Conservation (phyloP, 2,329 filamentous ascomycete species). For the Monosporascus cannonballus region DNA sequence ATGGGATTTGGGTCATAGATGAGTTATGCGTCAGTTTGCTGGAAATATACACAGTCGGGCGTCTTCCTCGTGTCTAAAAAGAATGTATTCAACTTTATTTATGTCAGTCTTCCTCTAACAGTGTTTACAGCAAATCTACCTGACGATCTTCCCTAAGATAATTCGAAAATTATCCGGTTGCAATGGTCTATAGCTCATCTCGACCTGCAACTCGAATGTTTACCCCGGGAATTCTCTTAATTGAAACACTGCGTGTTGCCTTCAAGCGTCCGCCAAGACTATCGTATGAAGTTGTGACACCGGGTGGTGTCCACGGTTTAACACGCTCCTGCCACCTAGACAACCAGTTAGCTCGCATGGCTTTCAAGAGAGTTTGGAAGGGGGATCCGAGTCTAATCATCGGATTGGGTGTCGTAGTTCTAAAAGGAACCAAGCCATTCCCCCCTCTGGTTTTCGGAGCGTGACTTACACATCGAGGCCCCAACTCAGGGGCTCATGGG, state of each 20-base stretch:
- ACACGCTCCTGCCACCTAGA: slow-evolving; percentile 27
- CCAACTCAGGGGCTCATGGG: slow-evolving; percentile 26
- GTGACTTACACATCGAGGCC: slow-evolving; percentile 25
- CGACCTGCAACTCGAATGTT: slow-evolving; percentile 19
- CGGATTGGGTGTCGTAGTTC: no score
- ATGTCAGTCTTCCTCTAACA: no score
- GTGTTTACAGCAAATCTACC: no score
- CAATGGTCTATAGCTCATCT: slow-evolving; percentile 17
- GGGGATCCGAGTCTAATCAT: no score
- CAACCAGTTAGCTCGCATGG: background rate
- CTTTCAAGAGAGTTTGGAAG: background rate
- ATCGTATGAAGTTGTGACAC: slow-evolving; percentile 17
- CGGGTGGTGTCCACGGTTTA: slow-evolving; percentile 28
- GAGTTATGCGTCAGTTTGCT: no score
- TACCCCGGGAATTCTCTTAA: slow-evolving; percentile 19
- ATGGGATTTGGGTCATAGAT: no score
- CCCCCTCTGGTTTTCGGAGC: background rate
- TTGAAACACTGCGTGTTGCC: slow-evolving; percentile 16
- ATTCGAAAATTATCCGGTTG: no score
- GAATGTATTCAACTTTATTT: no score
- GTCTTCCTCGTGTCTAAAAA: no score
- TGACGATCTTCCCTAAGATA: no score
- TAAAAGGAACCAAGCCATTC: background rate
- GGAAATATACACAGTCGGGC: no score
- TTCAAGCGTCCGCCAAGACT: slow-evolving; percentile 17